Conservation (phyloP, 805 yeast genomes). For the Kazachstania bromeliacearum region DNA sequence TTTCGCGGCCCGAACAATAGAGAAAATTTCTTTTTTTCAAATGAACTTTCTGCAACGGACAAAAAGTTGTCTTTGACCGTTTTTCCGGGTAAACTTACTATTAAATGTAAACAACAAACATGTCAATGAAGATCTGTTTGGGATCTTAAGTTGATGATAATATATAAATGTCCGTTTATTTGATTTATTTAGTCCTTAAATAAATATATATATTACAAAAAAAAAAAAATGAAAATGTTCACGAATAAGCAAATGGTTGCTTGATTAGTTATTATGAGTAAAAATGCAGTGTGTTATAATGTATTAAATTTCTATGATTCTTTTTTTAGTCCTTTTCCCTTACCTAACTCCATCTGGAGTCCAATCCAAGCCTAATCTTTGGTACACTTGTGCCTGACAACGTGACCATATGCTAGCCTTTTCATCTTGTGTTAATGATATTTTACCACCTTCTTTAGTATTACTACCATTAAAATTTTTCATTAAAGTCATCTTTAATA, state of each 20-base stretch:
- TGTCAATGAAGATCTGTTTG: too few species aligned
- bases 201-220: background rate
- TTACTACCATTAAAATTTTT: slow-evolving; percentile 11
- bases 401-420: slow-evolving; percentile 53
- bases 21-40: too few species aligned
- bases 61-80: too few species aligned
- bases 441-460: slow-evolving; percentile 7
- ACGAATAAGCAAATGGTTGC: background rate
- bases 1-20: too few species aligned
- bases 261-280: background rate
- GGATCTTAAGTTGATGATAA: too few species aligned
- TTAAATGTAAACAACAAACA: too few species aligned
- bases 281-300: background rate
- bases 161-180: too few species aligned
- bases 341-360: slow-evolving; percentile 33
- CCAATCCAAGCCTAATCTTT: slow-evolving; percentile 53
- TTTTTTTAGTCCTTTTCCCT: background rate
- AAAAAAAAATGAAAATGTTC: background rate
- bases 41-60: too few species aligned
- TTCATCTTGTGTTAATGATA: slow-evolving; percentile 41
- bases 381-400: slow-evolving; percentile 51
- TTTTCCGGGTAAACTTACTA: too few species aligned
- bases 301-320: too few species aligned
- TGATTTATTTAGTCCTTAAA: too few species aligned
- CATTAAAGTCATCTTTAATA: slow-evolving; percentile 30